Evolutionary conservation across 208 protist species (phyloP).

Genomic region (Crithidia sp.): DNA sequence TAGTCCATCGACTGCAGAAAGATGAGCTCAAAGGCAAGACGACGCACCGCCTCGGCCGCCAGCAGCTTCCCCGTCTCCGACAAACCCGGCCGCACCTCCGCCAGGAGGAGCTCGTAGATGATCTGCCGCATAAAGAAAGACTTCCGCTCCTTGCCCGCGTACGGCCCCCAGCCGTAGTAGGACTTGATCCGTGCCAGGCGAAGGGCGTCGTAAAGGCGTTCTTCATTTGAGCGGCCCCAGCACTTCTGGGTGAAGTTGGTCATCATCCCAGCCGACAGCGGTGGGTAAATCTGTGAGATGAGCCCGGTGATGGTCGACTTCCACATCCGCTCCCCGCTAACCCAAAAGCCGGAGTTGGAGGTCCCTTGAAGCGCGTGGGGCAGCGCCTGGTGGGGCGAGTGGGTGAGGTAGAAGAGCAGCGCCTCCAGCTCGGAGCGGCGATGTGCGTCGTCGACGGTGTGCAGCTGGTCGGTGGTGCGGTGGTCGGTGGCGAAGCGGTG

Average conservation of each 20-base stretch:
- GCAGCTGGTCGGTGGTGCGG: slow-evolving; percentile 65
- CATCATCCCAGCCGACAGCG: slow-evolving; percentile 81
- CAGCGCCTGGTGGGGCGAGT: slow-evolving; percentile 76
- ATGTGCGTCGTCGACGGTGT: slow-evolving; percentile 75
- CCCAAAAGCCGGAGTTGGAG: slow-evolving; percentile 72
- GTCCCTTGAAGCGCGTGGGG: slow-evolving; percentile 79
- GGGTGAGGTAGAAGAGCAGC: slow-evolving; percentile 61
- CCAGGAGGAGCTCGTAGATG: slow-evolving; percentile 76
- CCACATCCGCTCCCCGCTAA: slow-evolving; percentile 85
- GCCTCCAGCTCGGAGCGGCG: slow-evolving; percentile 83
- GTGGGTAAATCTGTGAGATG: slow-evolving; percentile 73
- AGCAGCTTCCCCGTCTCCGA: slow-evolving; percentile 67
- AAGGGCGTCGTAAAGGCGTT: slow-evolving; percentile 89
- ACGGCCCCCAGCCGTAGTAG: slow-evolving; percentile 75
- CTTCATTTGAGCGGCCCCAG: slow-evolving; percentile 84
- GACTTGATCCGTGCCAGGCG: slow-evolving; percentile 74
- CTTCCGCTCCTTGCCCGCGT: slow-evolving; percentile 84
- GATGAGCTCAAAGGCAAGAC: slow-evolving; percentile 86
- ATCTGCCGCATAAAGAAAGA: slow-evolving; percentile 87
- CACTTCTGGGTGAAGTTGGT: slow-evolving; percentile 94
- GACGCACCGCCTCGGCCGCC: slow-evolving; percentile 57
- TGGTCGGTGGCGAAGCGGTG: slow-evolving; percentile 61
- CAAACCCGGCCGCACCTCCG: slow-evolving; percentile 61
- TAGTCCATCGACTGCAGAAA: slow-evolving; percentile 89
- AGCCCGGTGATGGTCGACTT: slow-evolving; percentile 76